Evolutionary conservation across 441 rosid genomes (phyloP), one percentile per base, ranked within the genome.

Genomic region (Populus hybrid): DNA sequence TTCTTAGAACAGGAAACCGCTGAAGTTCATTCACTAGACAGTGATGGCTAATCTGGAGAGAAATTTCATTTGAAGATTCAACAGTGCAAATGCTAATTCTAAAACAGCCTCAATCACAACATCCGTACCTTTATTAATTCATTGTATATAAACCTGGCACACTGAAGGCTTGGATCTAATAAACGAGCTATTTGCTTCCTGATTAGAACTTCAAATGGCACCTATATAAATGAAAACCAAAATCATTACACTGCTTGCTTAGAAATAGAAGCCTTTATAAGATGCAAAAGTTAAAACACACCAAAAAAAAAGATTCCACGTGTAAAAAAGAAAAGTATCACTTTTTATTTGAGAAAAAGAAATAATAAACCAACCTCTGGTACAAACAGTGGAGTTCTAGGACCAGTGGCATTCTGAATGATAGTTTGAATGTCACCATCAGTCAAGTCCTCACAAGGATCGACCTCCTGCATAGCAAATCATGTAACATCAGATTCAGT

Each of bases 391-490:
- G 99, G 93, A 76, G 95, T 90, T 84, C 80, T 92, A 74, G 97
- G 94, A 84, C 98, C 99, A 75, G 95, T 92, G 61, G 99, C 99
- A 89, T 95, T 95, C 86, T 95, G 99, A 83, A 95, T 92, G 69
- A 95, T 97, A 79, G 95, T 95, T 77, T 93, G 94, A 75, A 95
- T 95, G 83, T 95, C 97, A 42, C 90, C 95, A 77, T 91, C 94
- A 72, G 97, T 95, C 88, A 95, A 89, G 84, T 90, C 94, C 82
- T 93, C 95, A 79, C 98, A 95, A 29, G 97, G 99, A 85, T 93
- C 97, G 82, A 95, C 99, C 83, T 93, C 98, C 98, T 93, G 80
- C 75, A 83, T 35, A 24, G 67, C 64, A 76, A 16, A 74, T 50
- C 53, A 78, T 42, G 64, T 31, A 35, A 18, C 71, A 42, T 74